Conservation (phyloP, 108 stramenopile genomes). For the Conticribra weissflogii region DNA sequence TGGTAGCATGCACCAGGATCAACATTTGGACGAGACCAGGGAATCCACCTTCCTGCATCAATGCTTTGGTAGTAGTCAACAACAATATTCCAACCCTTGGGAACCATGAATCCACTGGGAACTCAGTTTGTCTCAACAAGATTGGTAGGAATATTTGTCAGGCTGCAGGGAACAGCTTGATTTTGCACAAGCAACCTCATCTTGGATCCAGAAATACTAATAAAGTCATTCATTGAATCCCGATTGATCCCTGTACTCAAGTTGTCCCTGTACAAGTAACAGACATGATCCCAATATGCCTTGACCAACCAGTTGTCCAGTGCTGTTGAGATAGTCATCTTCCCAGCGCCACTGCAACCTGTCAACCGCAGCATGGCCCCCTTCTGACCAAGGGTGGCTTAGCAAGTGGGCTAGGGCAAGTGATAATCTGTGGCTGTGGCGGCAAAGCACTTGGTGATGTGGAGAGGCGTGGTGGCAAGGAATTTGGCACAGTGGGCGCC, state of each 20-base stretch:
- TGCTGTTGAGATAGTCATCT: conserved; percentile 97
- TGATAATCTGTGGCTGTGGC: conserved; percentile 95
- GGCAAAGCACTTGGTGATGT: conserved; percentile 95
- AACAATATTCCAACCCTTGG: conserved; percentile 97
- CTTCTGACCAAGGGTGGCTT: conserved; percentile 93
- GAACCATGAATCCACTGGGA: conserved; percentile 98
- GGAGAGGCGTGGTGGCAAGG: conserved; percentile 85
- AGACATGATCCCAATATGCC: conserved; percentile 94
- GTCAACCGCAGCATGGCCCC: conserved; percentile 99
- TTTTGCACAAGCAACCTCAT: conserved; percentile 94
- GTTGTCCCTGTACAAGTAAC: conserved; percentile 97
- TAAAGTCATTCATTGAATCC: conserved; percentile 95
- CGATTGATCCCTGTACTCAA: conserved; percentile 95
- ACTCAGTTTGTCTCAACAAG: conserved; percentile 95
- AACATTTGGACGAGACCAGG: conserved; percentile 88
- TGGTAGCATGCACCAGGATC: conserved; percentile 55
- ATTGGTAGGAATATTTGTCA: conserved; percentile 92
- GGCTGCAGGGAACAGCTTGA: conserved; percentile 93
- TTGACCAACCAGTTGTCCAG: conserved; percentile 95
- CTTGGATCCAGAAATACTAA: conserved; percentile 94
- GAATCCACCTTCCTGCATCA: conserved; percentile 89
- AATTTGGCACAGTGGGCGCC: conserved; percentile 76
- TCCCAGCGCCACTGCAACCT: conserved; percentile 93
- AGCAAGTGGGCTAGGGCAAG: conserved; percentile 82
- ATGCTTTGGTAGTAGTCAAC: conserved; percentile 97